Evolutionary conservation across 2,329 filamentous ascomycete genomes (phyloP), one percentile per base, ranked within the genome.

Genomic region (Sarocladiaceae sp.): DNA sequence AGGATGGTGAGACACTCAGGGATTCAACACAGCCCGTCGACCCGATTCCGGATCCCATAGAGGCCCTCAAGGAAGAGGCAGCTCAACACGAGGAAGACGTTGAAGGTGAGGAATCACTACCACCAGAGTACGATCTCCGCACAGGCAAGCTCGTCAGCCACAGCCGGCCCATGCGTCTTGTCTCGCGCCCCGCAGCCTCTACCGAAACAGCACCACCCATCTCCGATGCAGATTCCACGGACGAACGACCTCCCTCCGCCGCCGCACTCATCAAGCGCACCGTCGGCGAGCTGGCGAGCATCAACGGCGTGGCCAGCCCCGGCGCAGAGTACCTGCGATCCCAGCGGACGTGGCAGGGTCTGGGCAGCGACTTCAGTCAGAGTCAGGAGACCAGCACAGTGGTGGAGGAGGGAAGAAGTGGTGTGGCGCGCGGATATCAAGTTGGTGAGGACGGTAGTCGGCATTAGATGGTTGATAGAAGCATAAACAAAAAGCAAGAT

Each of bases 101-200:
- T 4, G 71, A 70, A n/a, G 76, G 80, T 16, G 78, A 83, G 34
- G 83, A 88, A 55, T 89, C 85, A 1, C 82, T 85, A 52, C 80
- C 89, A 1, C 93, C 93, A 1, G 88, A 95, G 55, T 98, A 95
- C 55, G 91, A 98, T 62, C 74, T 97, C 9, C 76, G 91, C 11
- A 96, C 90, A 2, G 91, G 91, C 27, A 82, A 79, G 49, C 87
- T 96, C 54, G 73, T 94, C 33, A 85, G 81, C 11, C 80, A 85
- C 53, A 85, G 85, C 47, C 77, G 88, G 45, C 88, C 89, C 4
- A 87, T 91, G 80, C 69, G 71, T 4, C 57, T 65, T 57, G 67
- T 70, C 43, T 52, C 65, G 1, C 55, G 55, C 34, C 50, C 50
- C 33, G 51, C 49, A 10, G 31, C 34, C 7, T 21, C 54, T 53